Base-by-base conservation (phyloP, 345 rosid genomes). In the Salix dunnii region DNA sequence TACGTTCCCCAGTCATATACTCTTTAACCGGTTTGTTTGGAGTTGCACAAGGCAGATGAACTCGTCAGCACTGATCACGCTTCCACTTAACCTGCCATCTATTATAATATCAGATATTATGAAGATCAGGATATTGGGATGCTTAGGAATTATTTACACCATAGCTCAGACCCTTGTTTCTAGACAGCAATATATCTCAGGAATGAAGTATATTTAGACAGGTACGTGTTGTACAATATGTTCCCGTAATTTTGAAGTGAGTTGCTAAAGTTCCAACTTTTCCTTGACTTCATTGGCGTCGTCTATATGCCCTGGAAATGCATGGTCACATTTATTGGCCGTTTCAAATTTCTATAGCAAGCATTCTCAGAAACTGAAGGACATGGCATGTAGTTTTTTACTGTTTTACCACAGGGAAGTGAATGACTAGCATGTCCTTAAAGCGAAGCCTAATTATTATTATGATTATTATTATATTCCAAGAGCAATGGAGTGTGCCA, bases 101-200 rank as follows among this genome's bases (percentile, higher is more conserved):
- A 84, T 92, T 80, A 84, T 94, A 58, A 96, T 96, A 75, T 81
- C 97, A 1, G 99, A 96, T 76, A 86, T 96, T 87, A 84, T 84
- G 55, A 93, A 94, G 95, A 85, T 94, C 67, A 89, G 86, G 89
- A 77, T 96, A 77, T 82, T 91, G 83, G 99, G 99, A 51, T 48
- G 87, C 40, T 84, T 96, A 72, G 99, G 99, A 27, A 87, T 92
- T 60, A 86, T 94, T 81, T 96, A 94, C 84, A 82, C 97, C 43
- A 68, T 89, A 53, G 90, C 87, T 62, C 97, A 92, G 82, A 92
- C 88, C 88, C 78, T 94, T 76, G 87, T 94, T 71, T 94, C 98
- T 82, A 94, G 99, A 89, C 98, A 94, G 78, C 99, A 94, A 67
- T 89, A 92, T 78, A 88, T 92, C 72, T 90, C 93, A 27, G 99